Percentiles rank a stretch among this genome's conserved stretches.
Conservation (phyloP, 768 basidiomycete genomes). For the Amanita jacksonii region DNA sequence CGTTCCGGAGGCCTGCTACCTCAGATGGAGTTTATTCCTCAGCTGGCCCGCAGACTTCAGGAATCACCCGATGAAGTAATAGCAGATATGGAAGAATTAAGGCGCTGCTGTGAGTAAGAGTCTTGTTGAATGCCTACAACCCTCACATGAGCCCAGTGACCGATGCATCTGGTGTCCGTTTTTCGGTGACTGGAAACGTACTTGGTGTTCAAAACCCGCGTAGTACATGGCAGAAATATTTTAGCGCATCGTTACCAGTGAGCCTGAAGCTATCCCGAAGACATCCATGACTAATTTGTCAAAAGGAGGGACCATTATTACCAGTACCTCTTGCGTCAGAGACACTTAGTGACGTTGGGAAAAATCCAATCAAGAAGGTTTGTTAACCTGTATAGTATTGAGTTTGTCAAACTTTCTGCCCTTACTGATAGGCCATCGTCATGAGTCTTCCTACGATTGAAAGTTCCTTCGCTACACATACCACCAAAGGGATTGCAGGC, state of each 20-base stretch:
- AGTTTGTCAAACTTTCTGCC: no score
- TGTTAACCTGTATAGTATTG: no score
- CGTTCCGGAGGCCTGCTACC: constrained; percentile 59
- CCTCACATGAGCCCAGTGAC: constrained; percentile 45
- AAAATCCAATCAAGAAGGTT: constrained; percentile 64
- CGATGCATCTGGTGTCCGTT: constrained; percentile 72
- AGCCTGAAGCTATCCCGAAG: constrained; percentile 15
- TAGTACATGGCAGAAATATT: constrained; percentile 65
- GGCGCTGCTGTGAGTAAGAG: constrained; percentile 46
- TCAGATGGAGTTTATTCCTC: constrained; percentile 74
- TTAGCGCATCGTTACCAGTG: constrained; percentile 51
- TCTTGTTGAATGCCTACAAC: not conserved
- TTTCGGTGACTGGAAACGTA: constrained; percentile 88
- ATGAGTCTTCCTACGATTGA: constrained; percentile 92
- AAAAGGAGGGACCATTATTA: constrained; percentile 44
- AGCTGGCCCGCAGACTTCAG: constrained; percentile 60
- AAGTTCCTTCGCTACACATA: constrained; percentile 77
- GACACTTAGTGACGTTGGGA: constrained; percentile 69
- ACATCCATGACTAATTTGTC: not conserved
- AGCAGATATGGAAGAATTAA: constrained; percentile 64
- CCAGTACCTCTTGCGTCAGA: constrained; percentile 59
- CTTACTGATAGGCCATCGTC: constrained; percentile 63
- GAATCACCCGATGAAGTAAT: constrained; percentile 65
- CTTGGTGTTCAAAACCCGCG: constrained; percentile 60
- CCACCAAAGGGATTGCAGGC: constrained; percentile 68